phyloP scores from a whole-genome alignment of 352 stramenopile genomes.

The Discostella stelligera region DNA sequence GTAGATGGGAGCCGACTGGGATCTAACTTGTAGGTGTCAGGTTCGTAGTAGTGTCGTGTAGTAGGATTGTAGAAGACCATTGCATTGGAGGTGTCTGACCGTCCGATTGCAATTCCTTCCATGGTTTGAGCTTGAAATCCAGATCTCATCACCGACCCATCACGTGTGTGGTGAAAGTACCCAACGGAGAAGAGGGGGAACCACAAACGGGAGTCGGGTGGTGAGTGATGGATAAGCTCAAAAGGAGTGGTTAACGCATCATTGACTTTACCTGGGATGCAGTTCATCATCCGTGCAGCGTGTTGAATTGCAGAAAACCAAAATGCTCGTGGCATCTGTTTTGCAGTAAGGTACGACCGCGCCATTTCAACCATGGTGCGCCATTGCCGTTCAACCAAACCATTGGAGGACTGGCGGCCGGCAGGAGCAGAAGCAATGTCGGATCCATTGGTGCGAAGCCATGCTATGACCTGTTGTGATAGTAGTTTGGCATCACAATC shows the following conservation, averaged over 20 bases:
- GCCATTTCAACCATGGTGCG: conserved; percentile 25
- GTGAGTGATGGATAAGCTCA: neutral
- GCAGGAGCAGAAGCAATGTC: conserved; percentile 18
- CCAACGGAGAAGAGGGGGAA: conserved; percentile 18
- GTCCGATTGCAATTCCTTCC: too few relatives aligned
- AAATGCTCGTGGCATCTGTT: conserved; percentile 24
- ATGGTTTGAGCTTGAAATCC: too few relatives aligned
- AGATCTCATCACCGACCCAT: too few relatives aligned
- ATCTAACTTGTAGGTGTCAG: too few relatives aligned
- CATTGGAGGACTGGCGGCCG: conserved; percentile 23
- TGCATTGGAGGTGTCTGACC: too few relatives aligned
- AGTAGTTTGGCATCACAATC: conserved; percentile 5
- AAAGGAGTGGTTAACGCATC: conserved; percentile 14
- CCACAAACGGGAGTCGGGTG: conserved; percentile 8
- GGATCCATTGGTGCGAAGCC: conserved; percentile 4
- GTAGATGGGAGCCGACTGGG: too few relatives aligned
- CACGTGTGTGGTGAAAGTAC: conserved; percentile 5
- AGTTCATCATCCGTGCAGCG: conserved; percentile 24
- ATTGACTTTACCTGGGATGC: conserved; percentile 8
- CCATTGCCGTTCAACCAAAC: conserved; percentile 27
- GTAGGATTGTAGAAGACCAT: too few relatives aligned
- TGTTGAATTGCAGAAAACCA: conserved; percentile 25
- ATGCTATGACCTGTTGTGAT: neutral
- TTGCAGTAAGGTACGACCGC: conserved; percentile 21
- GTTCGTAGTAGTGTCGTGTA: too few relatives aligned